These are phyloP conservation scores for Pugionium dolabratum DNA, from an alignment of 345 rosid species.

Conservation along the genomic window DNA sequence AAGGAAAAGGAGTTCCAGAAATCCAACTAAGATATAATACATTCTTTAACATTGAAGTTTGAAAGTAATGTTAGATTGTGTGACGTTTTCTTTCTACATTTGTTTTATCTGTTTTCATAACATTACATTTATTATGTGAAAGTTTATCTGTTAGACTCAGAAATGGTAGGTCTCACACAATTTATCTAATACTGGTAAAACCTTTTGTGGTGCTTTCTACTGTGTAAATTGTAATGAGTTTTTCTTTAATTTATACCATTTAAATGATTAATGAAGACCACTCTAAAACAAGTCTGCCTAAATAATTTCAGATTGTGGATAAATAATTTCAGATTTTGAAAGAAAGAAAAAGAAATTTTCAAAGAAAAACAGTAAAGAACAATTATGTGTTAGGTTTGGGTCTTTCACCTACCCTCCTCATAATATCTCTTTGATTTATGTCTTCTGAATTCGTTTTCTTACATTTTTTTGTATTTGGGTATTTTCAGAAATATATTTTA, in stretches of 20 bases:
- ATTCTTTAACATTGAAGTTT: too few relatives aligned
- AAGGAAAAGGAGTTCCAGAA: too few relatives aligned
- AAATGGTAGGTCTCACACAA: slow-evolving; percentile 2
- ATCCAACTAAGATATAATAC: too few relatives aligned
- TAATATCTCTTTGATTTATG: slow-evolving; percentile 2
- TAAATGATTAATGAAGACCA: neutral
- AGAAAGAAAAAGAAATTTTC: neutral
- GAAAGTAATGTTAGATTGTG: too few relatives aligned
- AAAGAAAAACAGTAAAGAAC: slow-evolving; percentile 27
- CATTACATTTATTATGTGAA: neutral
- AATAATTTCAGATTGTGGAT: neutral
- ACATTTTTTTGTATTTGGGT: neutral
- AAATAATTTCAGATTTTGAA: slow-evolving; percentile 8
- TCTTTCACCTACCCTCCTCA: slow-evolving; percentile 23
- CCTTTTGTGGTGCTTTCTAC: neutral
- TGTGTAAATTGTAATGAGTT: neutral
- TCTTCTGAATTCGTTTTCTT: slow-evolving; percentile 24
- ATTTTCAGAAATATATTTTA: neutral
- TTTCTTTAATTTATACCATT: neutral
- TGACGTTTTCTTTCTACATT: neutral
- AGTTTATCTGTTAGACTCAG: neutral
- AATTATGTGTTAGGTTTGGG: slow-evolving; percentile 38
- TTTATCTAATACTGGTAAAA: neutral
- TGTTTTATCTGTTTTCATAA: neutral
- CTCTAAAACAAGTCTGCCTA: neutral